Conservation (phyloP, 2,329 filamentous ascomycete species). For the Colletotrichum kahawae region DNA sequence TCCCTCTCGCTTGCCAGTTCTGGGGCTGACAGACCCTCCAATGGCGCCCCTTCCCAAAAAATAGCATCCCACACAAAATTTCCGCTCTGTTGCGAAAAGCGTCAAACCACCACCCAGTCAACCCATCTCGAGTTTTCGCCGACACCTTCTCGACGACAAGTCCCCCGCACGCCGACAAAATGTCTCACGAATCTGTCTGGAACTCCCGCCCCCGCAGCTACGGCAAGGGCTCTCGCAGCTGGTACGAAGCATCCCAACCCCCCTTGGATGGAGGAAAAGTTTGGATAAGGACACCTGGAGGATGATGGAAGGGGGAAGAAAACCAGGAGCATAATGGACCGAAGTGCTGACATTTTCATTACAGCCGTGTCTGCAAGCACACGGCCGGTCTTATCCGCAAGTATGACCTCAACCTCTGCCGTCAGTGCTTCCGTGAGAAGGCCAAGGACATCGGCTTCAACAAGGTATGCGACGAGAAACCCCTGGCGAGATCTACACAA, state of each 20-base stretch:
- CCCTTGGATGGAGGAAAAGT: background rate
- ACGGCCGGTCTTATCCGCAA: conserved; percentile 99
- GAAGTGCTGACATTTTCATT: conserved; percentile 35
- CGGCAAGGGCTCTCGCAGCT: conserved; percentile 93
- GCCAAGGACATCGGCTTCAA: conserved; percentile 74
- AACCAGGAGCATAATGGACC: background rate
- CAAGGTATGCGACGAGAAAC: conserved; percentile 59
- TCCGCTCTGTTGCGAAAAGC: conserved; percentile 4
- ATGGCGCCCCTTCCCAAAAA: conserved; percentile 29
- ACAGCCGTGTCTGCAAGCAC: conserved; percentile 81
- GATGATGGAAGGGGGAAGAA: background rate
- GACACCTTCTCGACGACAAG: conserved; percentile 21
- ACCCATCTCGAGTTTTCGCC: conserved; percentile 19
- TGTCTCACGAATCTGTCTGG: conserved; percentile 94
- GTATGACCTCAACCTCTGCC: conserved; percentile 93
- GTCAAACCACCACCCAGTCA: conserved; percentile 13
- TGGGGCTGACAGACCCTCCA: conserved; percentile 26
- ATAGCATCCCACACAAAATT: conserved; percentile 23
- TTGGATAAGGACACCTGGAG: background rate
- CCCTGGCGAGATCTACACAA: background rate
- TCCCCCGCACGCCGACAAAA: conserved; percentile 50
- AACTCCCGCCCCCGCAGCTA: conserved; percentile 97
- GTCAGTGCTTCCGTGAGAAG: conserved; percentile 81
- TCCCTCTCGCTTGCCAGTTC: background rate
- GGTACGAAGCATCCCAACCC: conserved; percentile 67